Percentiles rank a stretch among this genome's conserved stretches.
Evolutionary conservation across 2,329 filamentous ascomycete genomes (phyloP).

Genomic region (Colletotrichum sp.): DNA sequence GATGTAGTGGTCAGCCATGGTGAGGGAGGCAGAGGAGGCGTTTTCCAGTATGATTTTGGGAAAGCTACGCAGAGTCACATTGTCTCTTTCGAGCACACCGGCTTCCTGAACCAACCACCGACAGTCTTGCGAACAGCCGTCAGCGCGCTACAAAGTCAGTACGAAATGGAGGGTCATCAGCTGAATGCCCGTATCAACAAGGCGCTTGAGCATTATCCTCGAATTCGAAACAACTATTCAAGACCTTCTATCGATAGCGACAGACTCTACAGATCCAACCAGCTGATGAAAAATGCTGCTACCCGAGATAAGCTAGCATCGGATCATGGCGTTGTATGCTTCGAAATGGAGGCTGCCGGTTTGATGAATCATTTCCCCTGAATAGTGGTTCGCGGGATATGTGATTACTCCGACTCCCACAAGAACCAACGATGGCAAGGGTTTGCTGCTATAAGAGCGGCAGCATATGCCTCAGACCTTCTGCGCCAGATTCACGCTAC

Average conservation of each 20-base stretch:
- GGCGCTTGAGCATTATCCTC: neutral
- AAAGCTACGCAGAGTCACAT: constrained; percentile 22
- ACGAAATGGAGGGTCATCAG: neutral
- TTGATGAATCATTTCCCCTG: no score
- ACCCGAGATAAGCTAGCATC: constrained; percentile 3
- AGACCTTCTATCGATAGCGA: neutral
- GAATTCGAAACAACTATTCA: neutral
- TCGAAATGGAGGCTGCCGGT: constrained; percentile 31
- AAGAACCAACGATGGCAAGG: no score
- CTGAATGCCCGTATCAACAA: neutral
- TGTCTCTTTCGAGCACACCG: constrained; percentile 1
- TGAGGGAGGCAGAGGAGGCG: constrained; percentile 2
- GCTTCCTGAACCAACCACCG: neutral
- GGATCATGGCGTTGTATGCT: constrained; percentile 28
- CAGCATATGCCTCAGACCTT: no score
- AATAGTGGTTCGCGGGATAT: no score
- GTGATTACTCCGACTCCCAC: no score
- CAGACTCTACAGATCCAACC: neutral
- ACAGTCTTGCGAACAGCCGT: neutral
- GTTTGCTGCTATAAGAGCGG: no score
- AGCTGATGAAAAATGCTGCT: constrained; percentile 25
- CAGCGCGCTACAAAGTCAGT: neutral
- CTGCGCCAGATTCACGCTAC: no score
- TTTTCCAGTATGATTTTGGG: constrained; percentile 31
- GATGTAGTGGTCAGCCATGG: constrained; percentile 16